These are phyloP conservation scores for Peniophora sp. DNA, from an alignment of 1,284 basidiomycete species.

Conservation along the genomic window DNA sequence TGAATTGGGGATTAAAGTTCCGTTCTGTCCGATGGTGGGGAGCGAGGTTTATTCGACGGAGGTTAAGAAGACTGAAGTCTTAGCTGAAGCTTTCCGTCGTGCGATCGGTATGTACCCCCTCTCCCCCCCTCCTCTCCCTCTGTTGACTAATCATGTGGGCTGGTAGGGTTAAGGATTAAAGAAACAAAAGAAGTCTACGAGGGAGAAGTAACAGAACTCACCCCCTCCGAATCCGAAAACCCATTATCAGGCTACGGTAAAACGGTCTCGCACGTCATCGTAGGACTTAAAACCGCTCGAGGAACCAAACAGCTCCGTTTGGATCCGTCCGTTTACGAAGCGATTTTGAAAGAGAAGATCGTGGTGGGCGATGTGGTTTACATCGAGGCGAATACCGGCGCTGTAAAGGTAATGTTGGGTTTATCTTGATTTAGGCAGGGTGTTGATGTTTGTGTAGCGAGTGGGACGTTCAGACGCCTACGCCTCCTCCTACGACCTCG, in stretches of 20 bases:
- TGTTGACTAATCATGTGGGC: constrained; percentile 1
- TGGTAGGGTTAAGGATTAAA: constrained; percentile 87
- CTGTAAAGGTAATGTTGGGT: constrained; percentile 71
- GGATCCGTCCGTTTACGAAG: constrained; percentile 95
- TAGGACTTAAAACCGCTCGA: constrained; percentile 91
- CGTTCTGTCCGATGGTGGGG: constrained; percentile 98
- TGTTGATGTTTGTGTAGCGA: constrained; percentile 39
- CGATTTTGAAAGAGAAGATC: constrained; percentile 96
- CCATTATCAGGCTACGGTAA: constrained; percentile 96
- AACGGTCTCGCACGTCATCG: constrained; percentile 94
- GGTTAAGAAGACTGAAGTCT: constrained; percentile 98
- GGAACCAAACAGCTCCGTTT: constrained; percentile 97
- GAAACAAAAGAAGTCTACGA: constrained; percentile 99
- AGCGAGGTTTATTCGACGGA: constrained; percentile 96
- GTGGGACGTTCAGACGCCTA: constrained; percentile 98
- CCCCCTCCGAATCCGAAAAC: constrained; percentile 93
- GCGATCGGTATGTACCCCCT: constrained; percentile 80
- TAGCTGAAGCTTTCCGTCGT: constrained; percentile 92
- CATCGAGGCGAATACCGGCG: constrained; percentile 90
- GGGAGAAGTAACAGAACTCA: constrained; percentile 96
- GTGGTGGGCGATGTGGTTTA: constrained; percentile 97
- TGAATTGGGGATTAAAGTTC: constrained; percentile 90
- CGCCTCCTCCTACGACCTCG: constrained; percentile 96
- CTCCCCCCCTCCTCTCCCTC: background rate
- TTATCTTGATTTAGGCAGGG: constrained; percentile 2